phyloP scores from a whole-genome alignment of 2,329 filamentous ascomycete species.

The Fusarium decemcellulare region DNA sequence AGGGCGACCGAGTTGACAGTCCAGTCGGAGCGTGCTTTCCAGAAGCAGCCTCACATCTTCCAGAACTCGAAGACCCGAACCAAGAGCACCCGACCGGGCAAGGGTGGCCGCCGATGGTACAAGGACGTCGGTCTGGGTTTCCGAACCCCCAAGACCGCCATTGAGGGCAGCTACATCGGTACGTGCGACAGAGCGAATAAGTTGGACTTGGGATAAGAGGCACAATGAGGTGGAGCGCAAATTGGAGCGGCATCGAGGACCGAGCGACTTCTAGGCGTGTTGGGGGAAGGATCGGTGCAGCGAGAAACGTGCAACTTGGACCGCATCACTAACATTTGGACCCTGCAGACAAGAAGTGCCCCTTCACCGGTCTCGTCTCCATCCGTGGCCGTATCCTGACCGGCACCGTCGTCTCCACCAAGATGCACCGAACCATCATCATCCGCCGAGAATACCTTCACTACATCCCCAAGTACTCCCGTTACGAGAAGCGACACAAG shows the following conservation, averaged over 20 bases:
- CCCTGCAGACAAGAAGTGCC: conserved; percentile 98
- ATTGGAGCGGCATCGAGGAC: neutral
- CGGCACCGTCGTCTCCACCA: conserved; percentile 98
- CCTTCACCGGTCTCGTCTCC: conserved; percentile 98
- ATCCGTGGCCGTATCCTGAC: conserved; percentile 99
- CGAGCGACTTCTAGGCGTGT: neutral
- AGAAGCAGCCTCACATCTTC: conserved; percentile 99
- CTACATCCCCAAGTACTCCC: conserved; percentile 99
- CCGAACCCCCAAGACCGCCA: conserved; percentile 98
- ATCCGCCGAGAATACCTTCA: conserved; percentile 99
- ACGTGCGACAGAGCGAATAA: conserved; percentile 64
- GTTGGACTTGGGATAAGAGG: conserved; percentile 20
- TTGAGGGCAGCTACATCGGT: conserved; percentile 99
- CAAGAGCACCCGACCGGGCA: conserved; percentile 87
- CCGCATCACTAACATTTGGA: conserved; percentile 45
- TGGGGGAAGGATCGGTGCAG: neutral
- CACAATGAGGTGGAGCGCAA: conserved; percentile 11
- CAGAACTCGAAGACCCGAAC: conserved; percentile 95
- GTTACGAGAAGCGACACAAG: conserved; percentile 99
- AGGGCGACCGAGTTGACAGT: conserved; percentile 99
- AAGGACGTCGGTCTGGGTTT: conserved; percentile 99
- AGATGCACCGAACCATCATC: conserved; percentile 99
- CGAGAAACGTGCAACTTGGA: neutral
- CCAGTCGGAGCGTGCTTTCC: conserved; percentile 99
- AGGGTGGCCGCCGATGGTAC: conserved; percentile 95